A percentile compares a stretch with the other conserved stretches of the same genome.
These are phyloP conservation scores for Rhodosporidiobolus odoratus DNA, from an alignment of 768 basidiomycete genomes.

Conservation along the genomic window DNA sequence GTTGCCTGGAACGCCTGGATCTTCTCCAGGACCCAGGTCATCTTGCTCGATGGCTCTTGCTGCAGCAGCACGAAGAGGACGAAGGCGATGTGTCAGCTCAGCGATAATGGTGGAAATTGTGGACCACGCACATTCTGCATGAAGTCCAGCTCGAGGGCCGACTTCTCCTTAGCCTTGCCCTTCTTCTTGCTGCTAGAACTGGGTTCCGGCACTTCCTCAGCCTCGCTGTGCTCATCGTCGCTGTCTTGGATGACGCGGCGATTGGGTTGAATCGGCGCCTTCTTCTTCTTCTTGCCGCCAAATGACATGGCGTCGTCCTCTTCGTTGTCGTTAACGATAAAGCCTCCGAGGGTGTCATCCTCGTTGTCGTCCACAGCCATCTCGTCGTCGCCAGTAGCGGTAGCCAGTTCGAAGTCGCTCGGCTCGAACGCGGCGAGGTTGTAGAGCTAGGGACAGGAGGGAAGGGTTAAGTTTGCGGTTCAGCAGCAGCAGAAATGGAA, in stretches of 20 bases:
- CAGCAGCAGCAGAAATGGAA: not conserved
- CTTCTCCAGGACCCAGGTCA: constrained; percentile 23
- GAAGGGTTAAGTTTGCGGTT: too few species aligned
- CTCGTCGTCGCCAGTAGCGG: constrained; percentile 27
- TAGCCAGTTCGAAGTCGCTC: constrained; percentile 55
- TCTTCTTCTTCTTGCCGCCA: constrained; percentile 11
- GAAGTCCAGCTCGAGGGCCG: not conserved
- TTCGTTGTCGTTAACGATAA: constrained; percentile 41
- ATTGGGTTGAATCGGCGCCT: constrained; percentile 22
- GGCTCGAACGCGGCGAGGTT: constrained; percentile 60
- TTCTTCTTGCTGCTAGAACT: constrained; percentile 1
- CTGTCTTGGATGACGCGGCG: constrained; percentile 31
- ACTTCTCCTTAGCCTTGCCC: constrained; percentile 24
- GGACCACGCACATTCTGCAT: constrained; percentile 8
- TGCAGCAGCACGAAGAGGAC: not conserved
- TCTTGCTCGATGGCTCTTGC: constrained; percentile 30
- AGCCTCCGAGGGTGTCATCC: constrained; percentile 16
- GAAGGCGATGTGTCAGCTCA: too few species aligned
- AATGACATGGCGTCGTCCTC: constrained; percentile 44
- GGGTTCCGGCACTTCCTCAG: constrained; percentile 20
- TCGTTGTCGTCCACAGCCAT: constrained; percentile 30
- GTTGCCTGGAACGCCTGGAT: constrained; percentile 11
- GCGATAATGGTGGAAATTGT: too few species aligned
- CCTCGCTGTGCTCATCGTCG: constrained; percentile 30
- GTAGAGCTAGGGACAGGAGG: constrained; percentile 50